phyloP scores from a whole-genome alignment of 768 basidiomycete species.

The Rubroboletus pulcherrimus region DNA sequence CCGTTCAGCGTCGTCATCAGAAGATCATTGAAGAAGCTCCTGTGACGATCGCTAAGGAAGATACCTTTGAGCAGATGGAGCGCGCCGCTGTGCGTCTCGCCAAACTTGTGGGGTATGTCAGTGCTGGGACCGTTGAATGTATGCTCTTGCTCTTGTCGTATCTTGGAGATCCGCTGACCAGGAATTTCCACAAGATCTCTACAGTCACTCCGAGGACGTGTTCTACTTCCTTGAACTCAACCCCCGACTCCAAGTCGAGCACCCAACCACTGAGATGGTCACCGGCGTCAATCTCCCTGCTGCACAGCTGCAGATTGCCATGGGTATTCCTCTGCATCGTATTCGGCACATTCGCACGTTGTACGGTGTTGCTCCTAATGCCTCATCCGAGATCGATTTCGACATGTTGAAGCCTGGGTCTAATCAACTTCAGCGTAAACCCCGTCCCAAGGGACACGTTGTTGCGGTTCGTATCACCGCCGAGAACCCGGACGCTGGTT shows the following conservation, averaged over 20 bases:
- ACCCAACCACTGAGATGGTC: constrained; percentile 99
- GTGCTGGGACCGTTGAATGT: constrained; percentile 99
- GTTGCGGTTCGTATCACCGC: constrained; percentile 99
- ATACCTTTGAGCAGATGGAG: constrained; percentile 96
- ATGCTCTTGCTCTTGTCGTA: constrained; percentile 9
- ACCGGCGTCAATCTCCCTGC: constrained; percentile 97
- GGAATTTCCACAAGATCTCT: constrained; percentile 62
- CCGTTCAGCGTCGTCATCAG: constrained; percentile 97
- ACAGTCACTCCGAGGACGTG: constrained; percentile 87
- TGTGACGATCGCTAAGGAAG: constrained; percentile 91
- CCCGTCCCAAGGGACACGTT: constrained; percentile 95
- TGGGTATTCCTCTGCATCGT: constrained; percentile 95
- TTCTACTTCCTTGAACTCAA: constrained; percentile 99
- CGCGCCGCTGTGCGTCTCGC: constrained; percentile 98
- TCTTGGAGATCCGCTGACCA: background rate
- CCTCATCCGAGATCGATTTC: constrained; percentile 91
- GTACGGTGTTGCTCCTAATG: constrained; percentile 91
- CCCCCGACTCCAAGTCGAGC: constrained; percentile 98
- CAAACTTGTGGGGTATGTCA: constrained; percentile 97
- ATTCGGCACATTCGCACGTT: constrained; percentile 94
- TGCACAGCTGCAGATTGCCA: constrained; percentile 94
- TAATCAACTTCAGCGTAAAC: constrained; percentile 87
- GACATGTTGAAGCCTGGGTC: constrained; percentile 90
- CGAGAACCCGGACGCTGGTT: constrained; percentile 98
- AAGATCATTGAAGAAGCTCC: constrained; percentile 99